Evolutionary conservation across 2,329 filamentous ascomycete species (phyloP), one percentile per base, ranked within the genome.

Genomic region (Sporothrix brunneoviolacea): DNA sequence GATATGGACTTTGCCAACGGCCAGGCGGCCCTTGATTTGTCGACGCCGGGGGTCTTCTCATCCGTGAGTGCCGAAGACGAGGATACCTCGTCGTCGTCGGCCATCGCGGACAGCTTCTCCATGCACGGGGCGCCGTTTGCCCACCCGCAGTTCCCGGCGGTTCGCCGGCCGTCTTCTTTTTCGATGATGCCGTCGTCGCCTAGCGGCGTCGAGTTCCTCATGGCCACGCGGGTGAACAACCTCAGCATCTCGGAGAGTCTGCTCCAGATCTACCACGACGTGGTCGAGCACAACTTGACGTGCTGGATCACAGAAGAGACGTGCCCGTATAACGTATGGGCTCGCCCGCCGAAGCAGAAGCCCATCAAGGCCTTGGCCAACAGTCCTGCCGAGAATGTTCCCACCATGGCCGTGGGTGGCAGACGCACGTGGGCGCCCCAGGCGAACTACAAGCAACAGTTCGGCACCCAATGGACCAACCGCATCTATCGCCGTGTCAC

Each of bases 251-350:
- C 68, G 1, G 65, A 71, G 36, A 68, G 62, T 13, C 62, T 77
- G 16, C 61, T 77, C 45, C 67, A 67, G 39, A 71, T 78, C 30
- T 79, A 78, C 57, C 75, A 77, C 55, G 74, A 78, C 54, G 75
- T 73, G 27, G 65, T 77, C 55, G 75, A 78, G 55, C 71, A 76
- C 56, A 73, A 70, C 12, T 60, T 78, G 7, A 72, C 73, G 2
- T 78, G 75, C 57, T 79, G 75, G 75, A 56, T 77, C 16, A 75
- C 73, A 0, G 75, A 77, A 53, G 66, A 69, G 41, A 77, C 73
- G 3, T 79, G 75, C 48, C 75, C 75, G 1, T 77, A 77, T 56
- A 64, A 64, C 54, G 58, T 65, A 4, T 35, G 47, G 40, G 54
- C 33, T 3, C 38, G 50, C 4, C 54, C 47, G 3, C 53, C 40